Base-by-base conservation (phyloP, 192 early-diverging fungal genomes). In the Coemansia sp. region DNA sequence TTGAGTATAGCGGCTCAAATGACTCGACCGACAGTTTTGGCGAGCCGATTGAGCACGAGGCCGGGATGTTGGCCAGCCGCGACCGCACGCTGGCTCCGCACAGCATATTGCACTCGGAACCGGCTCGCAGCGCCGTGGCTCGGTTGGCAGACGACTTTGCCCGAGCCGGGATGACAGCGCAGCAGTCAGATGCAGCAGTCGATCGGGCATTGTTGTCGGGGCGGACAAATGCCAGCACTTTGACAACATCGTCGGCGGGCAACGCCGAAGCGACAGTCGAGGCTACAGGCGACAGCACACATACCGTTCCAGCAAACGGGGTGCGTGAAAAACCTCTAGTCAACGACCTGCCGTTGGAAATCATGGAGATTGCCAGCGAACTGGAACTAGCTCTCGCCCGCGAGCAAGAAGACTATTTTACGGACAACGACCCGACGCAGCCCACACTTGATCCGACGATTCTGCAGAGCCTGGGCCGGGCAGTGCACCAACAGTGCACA, bases 331-430 rank as follows among this genome's bases (percentile, higher is more conserved):
- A 34, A 47, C 46, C 49, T 47, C 0, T 25, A 46, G 52, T 49
- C 15, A 75, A 73, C 60, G 38, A 37, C 20, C 47, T 61, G 59
- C 78, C 78, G 20, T 64, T 81, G 12, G 72, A 81, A 57, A 81
- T 81, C 44, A 75, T 81, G 78, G 73, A 81, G 55, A 46, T 62
- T 49, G 69, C 78, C 12, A 69, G 78, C 63, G 78, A 81, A 60
- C 63, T 81, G 10, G 78, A 81, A 69, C 59, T 81, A 14, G 66
- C 73, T 5, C 68, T 81, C n/a, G 72, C 69, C 23, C 78, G 78
- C 17, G 78, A 81, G 63, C 72, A 75, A 31, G 78, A 81, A 50
- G 78, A 81, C 62, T 81, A 81, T 53, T 72, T 65, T 47, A 68
- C 68, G 0, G 72, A 81, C 63, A 71, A 75, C 42, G 69, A 72